phyloP scores from a whole-genome alignment of 345 rosid genomes.

The Salix udensis region DNA sequence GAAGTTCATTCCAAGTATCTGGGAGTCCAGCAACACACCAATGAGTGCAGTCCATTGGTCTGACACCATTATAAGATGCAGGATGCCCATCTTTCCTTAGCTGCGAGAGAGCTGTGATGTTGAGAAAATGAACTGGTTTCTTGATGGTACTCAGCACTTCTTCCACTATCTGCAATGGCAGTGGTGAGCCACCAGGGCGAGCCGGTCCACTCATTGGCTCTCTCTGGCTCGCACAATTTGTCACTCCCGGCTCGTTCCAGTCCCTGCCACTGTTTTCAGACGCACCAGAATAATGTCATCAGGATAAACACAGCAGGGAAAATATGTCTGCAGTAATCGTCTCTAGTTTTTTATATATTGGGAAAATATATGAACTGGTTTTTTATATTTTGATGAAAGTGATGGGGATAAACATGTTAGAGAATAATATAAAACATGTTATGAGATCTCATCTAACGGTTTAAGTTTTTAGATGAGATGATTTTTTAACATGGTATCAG shows the following conservation, averaged over 20 bases:
- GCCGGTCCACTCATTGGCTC: conserved; percentile 37
- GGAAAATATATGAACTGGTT: no score
- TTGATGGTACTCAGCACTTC: conserved; percentile 31
- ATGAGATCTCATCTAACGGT: no score
- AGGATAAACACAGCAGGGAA: no score
- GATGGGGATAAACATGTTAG: no score
- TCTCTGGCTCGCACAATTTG: conserved; percentile 41
- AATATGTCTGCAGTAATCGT: no score
- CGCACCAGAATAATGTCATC: neutral
- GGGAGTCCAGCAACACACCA: conserved; percentile 70
- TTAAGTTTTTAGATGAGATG: no score
- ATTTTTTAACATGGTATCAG: no score
- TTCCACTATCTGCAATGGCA: conserved; percentile 37
- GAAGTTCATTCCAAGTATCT: conserved; percentile 60
- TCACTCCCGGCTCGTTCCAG: conserved; percentile 56
- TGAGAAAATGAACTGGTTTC: conserved; percentile 51
- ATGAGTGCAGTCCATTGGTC: conserved; percentile 66
- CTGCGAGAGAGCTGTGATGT: conserved; percentile 58
- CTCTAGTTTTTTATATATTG: no score
- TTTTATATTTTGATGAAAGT: no score
- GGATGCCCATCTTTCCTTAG: conserved; percentile 73
- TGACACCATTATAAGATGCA: conserved; percentile 39
- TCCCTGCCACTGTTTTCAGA: conserved; percentile 37
- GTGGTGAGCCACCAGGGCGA: conserved; percentile 35
- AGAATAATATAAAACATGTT: no score